phyloP scores from a whole-genome alignment of 2,329 filamentous ascomycete species.

The Amauroascus verrucosus region DNA sequence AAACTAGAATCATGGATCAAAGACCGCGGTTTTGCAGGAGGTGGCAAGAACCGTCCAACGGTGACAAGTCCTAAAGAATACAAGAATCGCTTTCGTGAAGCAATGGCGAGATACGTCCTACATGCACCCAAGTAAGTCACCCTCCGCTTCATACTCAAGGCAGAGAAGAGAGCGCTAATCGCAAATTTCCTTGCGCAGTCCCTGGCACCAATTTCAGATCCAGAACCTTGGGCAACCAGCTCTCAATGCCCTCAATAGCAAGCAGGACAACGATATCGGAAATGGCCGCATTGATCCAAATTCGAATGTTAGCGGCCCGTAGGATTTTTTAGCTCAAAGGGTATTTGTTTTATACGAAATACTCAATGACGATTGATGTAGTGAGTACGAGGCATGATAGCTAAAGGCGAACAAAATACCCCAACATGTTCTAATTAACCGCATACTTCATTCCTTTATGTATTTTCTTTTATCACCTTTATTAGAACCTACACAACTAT shows the following conservation, averaged over 20 bases:
- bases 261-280: conserved; percentile 8
- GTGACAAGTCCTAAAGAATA: conserved; percentile 98
- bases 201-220: conserved; percentile 18
- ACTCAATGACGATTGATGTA: neutral
- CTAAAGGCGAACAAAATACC: neutral
- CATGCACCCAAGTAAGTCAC: conserved; percentile 40
- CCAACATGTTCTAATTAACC: neutral
- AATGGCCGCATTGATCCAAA: conserved; percentile 1
- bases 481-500: too few relatives aligned
- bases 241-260: conserved; percentile 1
- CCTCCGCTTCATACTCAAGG: neutral
- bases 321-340: neutral
- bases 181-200: conserved; percentile 5
- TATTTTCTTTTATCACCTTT: neutral
- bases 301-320: neutral
- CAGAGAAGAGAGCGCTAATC: neutral
- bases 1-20: conserved; percentile 99
- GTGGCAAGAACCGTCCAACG: conserved; percentile 74
- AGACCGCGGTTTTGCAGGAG: conserved; percentile 73
- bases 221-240: conserved; percentile 5
- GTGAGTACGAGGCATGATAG: neutral
- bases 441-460: neutral
- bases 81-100: conserved; percentile 87
- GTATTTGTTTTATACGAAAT: neutral
- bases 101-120: conserved; percentile 75